phyloP scores from a whole-genome alignment of 2,329 filamentous ascomycete species.

The Coccinonectria pachysandricola region DNA sequence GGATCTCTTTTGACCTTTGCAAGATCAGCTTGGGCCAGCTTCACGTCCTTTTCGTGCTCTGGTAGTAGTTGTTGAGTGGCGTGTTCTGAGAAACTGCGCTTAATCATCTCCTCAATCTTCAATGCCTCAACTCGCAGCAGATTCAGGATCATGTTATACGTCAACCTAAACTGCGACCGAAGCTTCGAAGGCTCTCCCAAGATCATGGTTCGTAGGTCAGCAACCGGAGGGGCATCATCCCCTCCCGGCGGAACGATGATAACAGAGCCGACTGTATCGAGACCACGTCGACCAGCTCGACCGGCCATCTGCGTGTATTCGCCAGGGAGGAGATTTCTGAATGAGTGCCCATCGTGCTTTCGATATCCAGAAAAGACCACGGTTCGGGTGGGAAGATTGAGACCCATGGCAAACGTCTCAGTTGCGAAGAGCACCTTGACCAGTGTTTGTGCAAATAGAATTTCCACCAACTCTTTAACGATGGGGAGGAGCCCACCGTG shows the following conservation, averaged over 20 bases:
- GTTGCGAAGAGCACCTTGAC: conserved; percentile 97
- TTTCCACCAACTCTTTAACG: conserved; percentile 95
- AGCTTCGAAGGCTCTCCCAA: conserved; percentile 91
- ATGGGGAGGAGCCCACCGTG: conserved; percentile 92
- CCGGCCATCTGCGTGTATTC: conserved; percentile 99
- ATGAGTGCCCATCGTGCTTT: conserved; percentile 88
- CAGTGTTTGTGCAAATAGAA: conserved; percentile 85
- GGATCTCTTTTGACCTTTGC: conserved; percentile 80
- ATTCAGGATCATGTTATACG: conserved; percentile 99
- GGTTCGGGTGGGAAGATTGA: conserved; percentile 90
- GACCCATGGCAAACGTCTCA: conserved; percentile 96
- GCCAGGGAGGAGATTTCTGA: conserved; percentile 82
- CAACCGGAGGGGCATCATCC: conserved; percentile 81
- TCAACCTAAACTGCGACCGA: conserved; percentile 88
- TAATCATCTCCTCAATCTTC: conserved; percentile 99
- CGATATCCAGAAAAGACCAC: conserved; percentile 96
- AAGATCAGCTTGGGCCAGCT: conserved; percentile 81
- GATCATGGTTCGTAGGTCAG: conserved; percentile 83
- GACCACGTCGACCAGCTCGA: conserved; percentile 80
- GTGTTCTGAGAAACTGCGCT: conserved; percentile 97
- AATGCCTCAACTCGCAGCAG: conserved; percentile 87
- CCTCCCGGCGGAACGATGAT: conserved; percentile 80
- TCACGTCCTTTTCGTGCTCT: conserved; percentile 91
- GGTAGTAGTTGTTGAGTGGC: conserved; percentile 89
- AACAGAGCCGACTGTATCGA: conserved; percentile 87